These are phyloP conservation scores for Biancaea sappan DNA, from an alignment of 306 rosid species.

Conservation along the genomic window DNA sequence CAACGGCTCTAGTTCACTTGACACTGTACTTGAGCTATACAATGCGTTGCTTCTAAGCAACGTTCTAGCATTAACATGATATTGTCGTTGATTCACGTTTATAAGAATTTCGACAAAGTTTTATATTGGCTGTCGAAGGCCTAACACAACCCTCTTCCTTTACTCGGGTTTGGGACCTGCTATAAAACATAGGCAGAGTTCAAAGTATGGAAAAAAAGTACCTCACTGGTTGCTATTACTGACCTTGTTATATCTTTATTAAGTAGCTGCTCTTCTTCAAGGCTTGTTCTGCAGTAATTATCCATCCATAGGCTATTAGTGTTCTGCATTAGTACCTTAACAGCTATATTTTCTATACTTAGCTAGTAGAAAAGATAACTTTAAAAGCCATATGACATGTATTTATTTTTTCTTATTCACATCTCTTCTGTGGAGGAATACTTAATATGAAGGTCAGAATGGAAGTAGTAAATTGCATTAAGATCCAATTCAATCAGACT, in stretches of 20 bases:
- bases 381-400: not conserved
- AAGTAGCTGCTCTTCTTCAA: not conserved
- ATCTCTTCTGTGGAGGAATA: not conserved
- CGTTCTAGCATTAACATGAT: too few species aligned
- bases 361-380: not conserved
- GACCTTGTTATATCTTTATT: not conserved
- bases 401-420: too few species aligned
- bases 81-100: too few species aligned
- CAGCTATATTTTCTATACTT: not conserved
- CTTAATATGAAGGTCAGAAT: not conserved
- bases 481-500: not conserved
- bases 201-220: too few species aligned
- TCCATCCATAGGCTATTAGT: not conserved
- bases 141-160: too few species aligned
- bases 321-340: not conserved
- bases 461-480: not conserved
- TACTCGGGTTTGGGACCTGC: too few species aligned
- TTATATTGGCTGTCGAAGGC: too few species aligned
- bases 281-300: not conserved
- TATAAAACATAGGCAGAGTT: too few species aligned
- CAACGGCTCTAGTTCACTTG: too few species aligned
- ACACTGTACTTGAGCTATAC: too few species aligned
- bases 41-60: too few species aligned
- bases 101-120: too few species aligned
- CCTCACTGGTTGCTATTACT: not conserved